Conservation (phyloP, 345 rosid species). For the Syzygium oleosum region DNA sequence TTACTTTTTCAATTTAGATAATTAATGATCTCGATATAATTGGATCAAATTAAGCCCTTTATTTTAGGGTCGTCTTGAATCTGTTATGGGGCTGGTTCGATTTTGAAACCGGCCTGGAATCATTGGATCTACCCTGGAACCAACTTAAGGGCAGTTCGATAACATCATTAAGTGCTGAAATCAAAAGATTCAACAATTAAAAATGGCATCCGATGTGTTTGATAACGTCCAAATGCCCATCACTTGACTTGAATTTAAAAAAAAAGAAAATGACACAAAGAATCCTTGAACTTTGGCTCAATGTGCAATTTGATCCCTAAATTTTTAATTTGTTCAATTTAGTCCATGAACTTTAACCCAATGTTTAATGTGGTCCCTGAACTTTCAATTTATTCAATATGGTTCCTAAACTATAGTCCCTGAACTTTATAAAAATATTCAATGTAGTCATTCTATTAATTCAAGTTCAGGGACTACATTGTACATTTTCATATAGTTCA, state of each 20-base stretch:
- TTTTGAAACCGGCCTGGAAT: not conserved
- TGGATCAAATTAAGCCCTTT: not conserved
- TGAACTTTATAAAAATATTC: too few relatives aligned
- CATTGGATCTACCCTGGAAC: not conserved
- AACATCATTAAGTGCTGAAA: not conserved
- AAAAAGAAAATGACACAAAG: not conserved
- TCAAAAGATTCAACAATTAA: not conserved
- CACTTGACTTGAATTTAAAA: not conserved
- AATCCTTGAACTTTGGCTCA: too few relatives aligned
- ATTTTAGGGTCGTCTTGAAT: not conserved
- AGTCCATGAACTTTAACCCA: too few relatives aligned
- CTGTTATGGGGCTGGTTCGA: not conserved
- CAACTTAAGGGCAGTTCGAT: not conserved
- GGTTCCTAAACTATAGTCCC: too few relatives aligned
- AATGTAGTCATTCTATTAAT: too few relatives aligned
- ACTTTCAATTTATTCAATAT: too few relatives aligned
- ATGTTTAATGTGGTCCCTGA: too few relatives aligned
- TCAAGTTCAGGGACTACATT: too few relatives aligned
- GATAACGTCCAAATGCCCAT: too few relatives aligned
- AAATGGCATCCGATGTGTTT: not conserved
- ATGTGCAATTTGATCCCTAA: too few relatives aligned
- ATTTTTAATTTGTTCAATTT: too few relatives aligned
- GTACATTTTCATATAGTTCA: too few relatives aligned
- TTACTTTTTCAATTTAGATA: not conserved
- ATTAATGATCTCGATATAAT: not conserved